Conservation (phyloP, 2,329 filamentous ascomycete species). For the Teratosphaeria zuluensis region DNA sequence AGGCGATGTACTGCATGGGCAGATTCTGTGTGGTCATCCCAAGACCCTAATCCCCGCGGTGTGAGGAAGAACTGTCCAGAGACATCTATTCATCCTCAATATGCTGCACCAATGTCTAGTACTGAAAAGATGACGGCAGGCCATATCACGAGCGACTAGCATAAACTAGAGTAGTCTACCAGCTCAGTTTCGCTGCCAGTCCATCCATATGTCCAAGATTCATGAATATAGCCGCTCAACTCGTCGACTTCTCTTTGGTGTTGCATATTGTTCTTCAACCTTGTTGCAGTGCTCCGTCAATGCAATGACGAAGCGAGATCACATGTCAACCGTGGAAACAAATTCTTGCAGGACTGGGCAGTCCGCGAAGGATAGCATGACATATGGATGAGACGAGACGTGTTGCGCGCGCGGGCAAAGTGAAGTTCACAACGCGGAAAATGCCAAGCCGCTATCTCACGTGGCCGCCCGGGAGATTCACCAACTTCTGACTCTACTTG, state of each 20-base stretch:
- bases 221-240: background rate
- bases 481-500: too few relatives aligned
- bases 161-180: background rate
- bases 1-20: background rate
- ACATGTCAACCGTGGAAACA: background rate
- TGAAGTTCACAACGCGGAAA: background rate
- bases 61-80: background rate
- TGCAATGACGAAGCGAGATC: background rate
- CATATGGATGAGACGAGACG: background rate
- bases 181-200: background rate
- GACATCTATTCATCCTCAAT: background rate
- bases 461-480: too few relatives aligned
- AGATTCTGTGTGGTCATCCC: background rate
- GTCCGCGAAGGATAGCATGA: background rate
- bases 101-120: background rate
- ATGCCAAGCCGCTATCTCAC: background rate
- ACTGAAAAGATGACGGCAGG: background rate
- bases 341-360: background rate
- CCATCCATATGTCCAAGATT: background rate
- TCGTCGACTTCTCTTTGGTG: background rate
- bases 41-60: background rate
- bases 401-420: background rate
- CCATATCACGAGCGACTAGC: background rate
- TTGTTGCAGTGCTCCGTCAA: background rate
- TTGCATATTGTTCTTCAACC: background rate